Evolutionary conservation across 306 rosid species (phyloP), one percentile per base, ranked within the genome.

Genomic region (Luffa acutangula): DNA sequence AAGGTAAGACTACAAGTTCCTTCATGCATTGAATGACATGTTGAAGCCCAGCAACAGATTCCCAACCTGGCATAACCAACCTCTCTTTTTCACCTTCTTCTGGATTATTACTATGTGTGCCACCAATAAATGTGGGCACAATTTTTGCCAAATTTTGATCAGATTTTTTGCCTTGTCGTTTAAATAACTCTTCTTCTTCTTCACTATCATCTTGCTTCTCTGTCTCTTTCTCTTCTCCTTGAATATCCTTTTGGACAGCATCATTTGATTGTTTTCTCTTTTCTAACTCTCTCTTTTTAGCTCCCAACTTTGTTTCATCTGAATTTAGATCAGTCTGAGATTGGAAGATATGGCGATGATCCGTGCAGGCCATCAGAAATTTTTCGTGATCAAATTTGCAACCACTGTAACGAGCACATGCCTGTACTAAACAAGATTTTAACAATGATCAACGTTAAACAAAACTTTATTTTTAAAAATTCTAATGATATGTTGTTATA

Each of bases 31-130:
- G 80, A 84, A 94, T 92, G 84, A 94, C 98, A 79, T 89, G 89
- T 85, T 91, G 86, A 80, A 94, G 98, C 81, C 98, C 98, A 20
- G 95, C 98, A 83, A 94, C 97, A 66, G 98, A 94, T 83, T 94
- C 98, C 98, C 98, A 94, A 80, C 98, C 97, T 89, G 86, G 89
- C 87, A 94, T 88, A 37, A 82, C 70, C 59, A 78, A 81, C 49
- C 5, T 1, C 0, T 66, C 49, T 69, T 87, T 87, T 54, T 85
- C 91, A 53, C 31, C 31, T 25, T 25, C 31, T 25, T 71, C 84
- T 70, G 83, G 90, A 78, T 89, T 92, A 97, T 78, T 93, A 93
- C 84, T 90, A n/a, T 57, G 4, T 11, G 92, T 79, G 83, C 97
- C 98, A 72, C 98, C 98, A 83, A 94, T 89, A 80, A 91, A 94